Percentiles rank a stretch among this genome's conserved stretches.
Evolutionary conservation across 371 early-diverging fungal species (phyloP).

Genomic region (Mortierella sp.): DNA sequence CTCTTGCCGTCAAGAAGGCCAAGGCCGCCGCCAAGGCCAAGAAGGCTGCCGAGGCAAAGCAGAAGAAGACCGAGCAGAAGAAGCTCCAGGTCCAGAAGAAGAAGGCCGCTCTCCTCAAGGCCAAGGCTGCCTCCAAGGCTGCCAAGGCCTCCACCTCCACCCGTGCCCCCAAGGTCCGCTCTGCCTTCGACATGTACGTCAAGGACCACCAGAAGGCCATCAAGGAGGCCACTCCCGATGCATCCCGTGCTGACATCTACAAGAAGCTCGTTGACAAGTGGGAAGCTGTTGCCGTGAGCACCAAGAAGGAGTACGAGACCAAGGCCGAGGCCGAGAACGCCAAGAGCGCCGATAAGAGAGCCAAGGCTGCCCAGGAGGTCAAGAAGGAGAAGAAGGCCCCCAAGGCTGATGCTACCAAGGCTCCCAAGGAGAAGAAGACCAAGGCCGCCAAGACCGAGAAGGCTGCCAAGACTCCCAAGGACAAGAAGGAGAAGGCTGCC

Average conservation of each 20-base stretch:
- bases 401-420: conserved; percentile 16
- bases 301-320: conserved; percentile 33
- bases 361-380: conserved; percentile 26
- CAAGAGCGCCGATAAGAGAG: conserved; percentile 43
- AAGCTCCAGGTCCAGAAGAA: conserved; percentile 32
- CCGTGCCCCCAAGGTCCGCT: conserved; percentile 37
- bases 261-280: conserved; percentile 52
- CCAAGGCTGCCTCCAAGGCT: conserved; percentile 30
- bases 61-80: conserved; percentile 40
- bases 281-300: conserved; percentile 30
- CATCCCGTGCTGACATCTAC: conserved; percentile 47
- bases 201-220: conserved; percentile 49
- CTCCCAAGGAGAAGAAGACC: conserved; percentile 35
- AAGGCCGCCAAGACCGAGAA: conserved; percentile 31
- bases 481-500: conserved; percentile 29
- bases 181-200: conserved; percentile 50
- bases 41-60: conserved; percentile 39
- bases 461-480: conserved; percentile 21
- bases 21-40: conserved; percentile 36
- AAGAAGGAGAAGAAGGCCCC: conserved; percentile 33
- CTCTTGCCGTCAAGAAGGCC: conserved; percentile 41
- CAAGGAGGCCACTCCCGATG: conserved; percentile 42
- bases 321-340: conserved; percentile 46
- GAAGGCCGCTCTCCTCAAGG: conserved; percentile 41
- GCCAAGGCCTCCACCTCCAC: conserved; percentile 10